These are phyloP conservation scores for Plasmodium blacklocki DNA, from an alignment of 169 alveolate species.

Conservation along the genomic window DNA sequence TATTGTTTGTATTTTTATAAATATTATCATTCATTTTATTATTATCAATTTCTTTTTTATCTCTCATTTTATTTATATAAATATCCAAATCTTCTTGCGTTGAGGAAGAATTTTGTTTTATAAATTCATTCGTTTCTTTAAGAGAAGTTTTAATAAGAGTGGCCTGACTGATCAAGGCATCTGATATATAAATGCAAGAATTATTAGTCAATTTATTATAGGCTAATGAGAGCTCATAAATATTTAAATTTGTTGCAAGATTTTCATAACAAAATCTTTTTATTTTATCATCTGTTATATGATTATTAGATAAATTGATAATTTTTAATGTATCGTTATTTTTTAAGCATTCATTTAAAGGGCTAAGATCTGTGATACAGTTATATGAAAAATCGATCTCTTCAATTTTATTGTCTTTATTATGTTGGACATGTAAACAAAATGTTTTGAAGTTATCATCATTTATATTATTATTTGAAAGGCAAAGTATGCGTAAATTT, in stretches of 20 bases:
- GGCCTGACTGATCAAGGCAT: constrained; percentile 23
- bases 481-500: constrained; percentile 21
- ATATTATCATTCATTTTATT: no score
- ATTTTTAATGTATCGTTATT: constrained; percentile 31
- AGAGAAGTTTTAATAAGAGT: constrained; percentile 5
- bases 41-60: no score
- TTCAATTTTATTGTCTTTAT: constrained; percentile 24
- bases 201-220: constrained; percentile 9
- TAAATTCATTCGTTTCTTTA: not conserved
- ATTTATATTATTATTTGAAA: constrained; percentile 43
- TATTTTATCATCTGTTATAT: constrained; percentile 24
- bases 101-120: not conserved
- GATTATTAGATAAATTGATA: constrained; percentile 37
- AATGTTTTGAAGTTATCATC: constrained; percentile 17
- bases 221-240: constrained; percentile 26
- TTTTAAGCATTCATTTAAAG: constrained; percentile 31
- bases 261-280: constrained; percentile 21
- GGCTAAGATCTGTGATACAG: constrained; percentile 8
- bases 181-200: constrained; percentile 28
- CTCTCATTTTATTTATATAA: no score
- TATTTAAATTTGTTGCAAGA: constrained; percentile 19
- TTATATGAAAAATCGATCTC: constrained; percentile 46
- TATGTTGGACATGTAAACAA: constrained; percentile 18
- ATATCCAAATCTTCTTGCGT: no score
- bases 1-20: no score